Conservation (phyloP, 805 yeast species). For the Spathaspora sp. region DNA sequence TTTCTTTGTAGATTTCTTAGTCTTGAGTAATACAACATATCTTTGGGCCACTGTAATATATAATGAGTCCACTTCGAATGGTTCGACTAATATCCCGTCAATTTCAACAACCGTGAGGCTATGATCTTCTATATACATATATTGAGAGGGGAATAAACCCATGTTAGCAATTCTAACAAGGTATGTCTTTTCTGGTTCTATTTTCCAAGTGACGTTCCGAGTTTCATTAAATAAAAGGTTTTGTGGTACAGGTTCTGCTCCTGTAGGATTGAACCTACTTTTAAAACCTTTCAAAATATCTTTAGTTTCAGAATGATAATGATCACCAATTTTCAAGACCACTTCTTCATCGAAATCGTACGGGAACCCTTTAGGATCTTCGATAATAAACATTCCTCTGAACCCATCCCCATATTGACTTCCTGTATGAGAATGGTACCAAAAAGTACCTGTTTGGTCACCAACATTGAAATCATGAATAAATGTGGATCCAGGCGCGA, state of each 20-base stretch:
- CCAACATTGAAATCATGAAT: constrained; percentile 36
- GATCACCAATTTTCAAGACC: constrained; percentile 67
- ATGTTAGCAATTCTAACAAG: constrained; percentile 74
- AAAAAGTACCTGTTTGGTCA: constrained; percentile 38
- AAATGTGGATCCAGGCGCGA: constrained; percentile 36
- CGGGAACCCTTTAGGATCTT: constrained; percentile 27
- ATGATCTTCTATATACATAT: constrained; percentile 85
- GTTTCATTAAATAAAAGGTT: constrained; percentile 78
- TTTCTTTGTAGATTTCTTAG: constrained; percentile 54
- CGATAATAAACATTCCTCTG: constrained; percentile 64
- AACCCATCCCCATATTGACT: constrained; percentile 78
- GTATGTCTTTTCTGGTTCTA: constrained; percentile 84
- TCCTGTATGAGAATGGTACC: constrained; percentile 82
- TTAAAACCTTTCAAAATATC: constrained; percentile 56
- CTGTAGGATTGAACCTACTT: constrained; percentile 83
- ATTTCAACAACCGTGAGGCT: constrained; percentile 82
- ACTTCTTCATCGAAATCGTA: constrained; percentile 81
- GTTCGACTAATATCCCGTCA: constrained; percentile 86
- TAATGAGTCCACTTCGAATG: constrained; percentile 62
- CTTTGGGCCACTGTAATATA: constrained; percentile 92
- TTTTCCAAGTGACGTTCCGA: constrained; percentile 68
- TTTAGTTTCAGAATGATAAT: constrained; percentile 72
- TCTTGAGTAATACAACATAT: constrained; percentile 72
- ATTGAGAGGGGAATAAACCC: constrained; percentile 92
- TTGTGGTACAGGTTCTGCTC: constrained; percentile 97